These are phyloP conservation scores for Emmonsiellopsis sp. DNA, from an alignment of 2,329 filamentous ascomycete genomes.

Conservation along the genomic window DNA sequence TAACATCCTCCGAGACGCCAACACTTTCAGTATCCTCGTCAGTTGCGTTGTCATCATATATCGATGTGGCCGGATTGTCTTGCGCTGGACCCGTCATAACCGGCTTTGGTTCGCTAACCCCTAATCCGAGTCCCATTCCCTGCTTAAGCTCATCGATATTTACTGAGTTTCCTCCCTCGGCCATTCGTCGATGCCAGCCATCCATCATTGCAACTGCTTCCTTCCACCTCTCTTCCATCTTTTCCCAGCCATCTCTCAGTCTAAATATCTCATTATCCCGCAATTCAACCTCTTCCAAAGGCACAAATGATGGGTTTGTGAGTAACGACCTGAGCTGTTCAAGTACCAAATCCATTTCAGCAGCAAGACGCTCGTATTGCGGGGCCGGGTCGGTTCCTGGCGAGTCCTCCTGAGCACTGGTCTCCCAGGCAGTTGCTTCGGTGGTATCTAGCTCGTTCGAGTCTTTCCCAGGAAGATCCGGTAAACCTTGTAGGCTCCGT, in stretches of 20 bases:
- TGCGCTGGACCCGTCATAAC: conserved; percentile 13
- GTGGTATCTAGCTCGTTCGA: conserved; percentile 20
- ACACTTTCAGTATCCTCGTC: conserved; percentile 13
- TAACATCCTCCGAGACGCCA: conserved; percentile 9
- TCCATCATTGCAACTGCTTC: conserved; percentile 89
- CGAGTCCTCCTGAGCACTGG: conserved; percentile 15
- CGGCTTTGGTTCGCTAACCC: conserved; percentile 18
- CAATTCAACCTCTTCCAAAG: conserved; percentile 87
- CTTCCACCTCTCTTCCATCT: conserved; percentile 84
- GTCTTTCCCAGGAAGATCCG: conserved; percentile 19
- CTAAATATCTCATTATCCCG: conserved; percentile 83
- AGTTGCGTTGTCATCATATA: conserved; percentile 19
- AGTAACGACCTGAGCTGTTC: conserved; percentile 74
- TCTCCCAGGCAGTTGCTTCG: conserved; percentile 3
- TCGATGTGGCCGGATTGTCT: background rate
- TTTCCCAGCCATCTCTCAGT: conserved; percentile 78
- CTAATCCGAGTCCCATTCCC: conserved; percentile 34
- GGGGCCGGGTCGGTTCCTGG: conserved; percentile 40
- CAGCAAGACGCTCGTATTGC: conserved; percentile 59
- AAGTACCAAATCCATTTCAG: conserved; percentile 67
- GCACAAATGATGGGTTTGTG: conserved; percentile 93
- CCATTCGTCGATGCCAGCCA: conserved; percentile 77
- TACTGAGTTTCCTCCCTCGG: conserved; percentile 32
- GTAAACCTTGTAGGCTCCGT: conserved; percentile 49
- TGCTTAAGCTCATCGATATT: conserved; percentile 35